Evolutionary conservation across 805 yeast species (phyloP).

Genomic region (Candida saitoana): DNA sequence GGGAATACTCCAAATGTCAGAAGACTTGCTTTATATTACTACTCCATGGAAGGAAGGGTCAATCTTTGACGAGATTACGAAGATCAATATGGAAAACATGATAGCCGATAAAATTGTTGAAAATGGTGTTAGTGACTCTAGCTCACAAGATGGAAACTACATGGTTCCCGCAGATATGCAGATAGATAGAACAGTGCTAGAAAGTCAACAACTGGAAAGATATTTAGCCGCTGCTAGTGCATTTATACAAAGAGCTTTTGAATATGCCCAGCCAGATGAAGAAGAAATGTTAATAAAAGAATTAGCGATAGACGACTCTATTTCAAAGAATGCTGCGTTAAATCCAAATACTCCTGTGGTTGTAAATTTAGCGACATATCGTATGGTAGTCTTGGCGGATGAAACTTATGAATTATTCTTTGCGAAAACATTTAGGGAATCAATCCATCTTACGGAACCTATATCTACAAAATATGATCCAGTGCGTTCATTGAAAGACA

Average conservation of each 20-base stretch:
- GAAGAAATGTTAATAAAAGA: slow-evolving; percentile 35
- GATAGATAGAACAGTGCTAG: slow-evolving; percentile 60
- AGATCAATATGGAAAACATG: slow-evolving; percentile 57
- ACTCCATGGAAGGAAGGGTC: slow-evolving; percentile 79
- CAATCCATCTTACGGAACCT: slow-evolving; percentile 62
- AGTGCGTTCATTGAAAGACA: slow-evolving; percentile 66
- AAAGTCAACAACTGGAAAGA: slow-evolving; percentile 65
- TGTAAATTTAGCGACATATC: slow-evolving; percentile 78
- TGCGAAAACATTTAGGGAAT: slow-evolving; percentile 58
- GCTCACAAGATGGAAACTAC: slow-evolving; percentile 27
- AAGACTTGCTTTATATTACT: slow-evolving; percentile 77
- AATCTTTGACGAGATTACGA: slow-evolving; percentile 61
- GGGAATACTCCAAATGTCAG: slow-evolving; percentile 78
- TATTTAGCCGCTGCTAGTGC: slow-evolving; percentile 83
- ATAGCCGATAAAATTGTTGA: slow-evolving; percentile 60
- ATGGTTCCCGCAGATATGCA: slow-evolving; percentile 55
- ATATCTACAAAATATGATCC: slow-evolving; percentile 44
- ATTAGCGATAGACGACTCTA: slow-evolving; percentile 30
- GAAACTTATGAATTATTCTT: slow-evolving; percentile 88
- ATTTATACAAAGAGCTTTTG: slow-evolving; percentile 83
- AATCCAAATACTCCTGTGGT: slow-evolving; percentile 75
- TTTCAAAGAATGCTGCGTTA: slow-evolving; percentile 72
- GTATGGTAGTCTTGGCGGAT: slow-evolving; percentile 93
- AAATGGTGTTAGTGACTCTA: slow-evolving; percentile 21
- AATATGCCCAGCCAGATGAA: slow-evolving; percentile 75